Percentiles rank a stretch among this genome's conserved stretches.
These are phyloP conservation scores for Amesomyces nigricolor DNA, from an alignment of 2,329 filamentous ascomycete genomes.

Conservation along the genomic window DNA sequence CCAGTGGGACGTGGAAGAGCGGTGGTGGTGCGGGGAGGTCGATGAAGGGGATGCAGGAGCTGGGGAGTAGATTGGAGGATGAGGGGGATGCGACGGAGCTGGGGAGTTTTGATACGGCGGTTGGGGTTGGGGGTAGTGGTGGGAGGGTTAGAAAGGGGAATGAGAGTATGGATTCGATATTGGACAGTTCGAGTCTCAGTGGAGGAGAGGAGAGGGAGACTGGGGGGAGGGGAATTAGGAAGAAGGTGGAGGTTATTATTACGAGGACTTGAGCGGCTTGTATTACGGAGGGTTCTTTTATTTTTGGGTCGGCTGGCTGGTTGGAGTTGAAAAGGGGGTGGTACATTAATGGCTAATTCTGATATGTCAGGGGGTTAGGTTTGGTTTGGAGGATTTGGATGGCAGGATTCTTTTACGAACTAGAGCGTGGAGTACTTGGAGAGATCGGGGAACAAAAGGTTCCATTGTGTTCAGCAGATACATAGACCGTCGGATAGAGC, in stretches of 20 bases:
- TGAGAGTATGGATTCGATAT: slow-evolving; percentile 20
- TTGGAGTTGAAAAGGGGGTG: neutral
- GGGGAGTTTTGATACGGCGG: slow-evolving; percentile 12
- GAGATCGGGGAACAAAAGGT: too few relatives aligned
- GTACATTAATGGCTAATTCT: neutral
- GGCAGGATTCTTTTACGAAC: too few relatives aligned
- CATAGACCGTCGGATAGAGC: too few relatives aligned
- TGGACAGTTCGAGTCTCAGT: slow-evolving; percentile 2
- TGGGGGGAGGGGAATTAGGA: slow-evolving; percentile 15
- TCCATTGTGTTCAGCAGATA: too few relatives aligned
- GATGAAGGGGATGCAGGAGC: neutral
- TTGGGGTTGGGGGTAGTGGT: neutral
- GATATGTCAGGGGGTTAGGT: too few relatives aligned
- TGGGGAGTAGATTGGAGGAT: slow-evolving; percentile 12
- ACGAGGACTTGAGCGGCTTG: slow-evolving; percentile 8
- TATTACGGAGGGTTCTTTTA: neutral
- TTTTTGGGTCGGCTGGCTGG: neutral
- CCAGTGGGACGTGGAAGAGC: neutral
- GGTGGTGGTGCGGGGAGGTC: slow-evolving; percentile 1
- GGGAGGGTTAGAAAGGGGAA: slow-evolving; percentile 8
- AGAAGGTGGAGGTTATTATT: slow-evolving; percentile 22
- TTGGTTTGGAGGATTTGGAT: too few relatives aligned
- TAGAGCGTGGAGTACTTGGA: too few relatives aligned
- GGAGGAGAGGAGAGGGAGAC: neutral
- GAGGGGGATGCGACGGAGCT: slow-evolving; percentile 15